A percentile compares a stretch with the other conserved stretches of the same genome.
Conservation (phyloP, 257 asterid species). For the Scutellaria minor region DNA sequence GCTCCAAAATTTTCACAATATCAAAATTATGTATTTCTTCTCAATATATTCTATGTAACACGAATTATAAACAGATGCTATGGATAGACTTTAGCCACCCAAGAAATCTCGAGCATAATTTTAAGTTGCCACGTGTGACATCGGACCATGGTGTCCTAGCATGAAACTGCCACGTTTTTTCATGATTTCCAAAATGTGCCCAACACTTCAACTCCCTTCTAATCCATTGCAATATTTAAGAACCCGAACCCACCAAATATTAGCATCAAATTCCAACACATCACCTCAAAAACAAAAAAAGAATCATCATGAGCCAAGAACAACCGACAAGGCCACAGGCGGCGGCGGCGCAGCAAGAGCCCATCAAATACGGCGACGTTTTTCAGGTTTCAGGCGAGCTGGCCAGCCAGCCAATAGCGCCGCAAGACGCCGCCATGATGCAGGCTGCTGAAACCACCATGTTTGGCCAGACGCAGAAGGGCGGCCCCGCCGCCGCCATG, state of each 20-base stretch:
- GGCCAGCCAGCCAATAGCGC: conserved; percentile 56
- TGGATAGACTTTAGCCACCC: too few species aligned
- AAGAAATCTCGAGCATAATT: neutral
- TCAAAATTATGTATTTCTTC: too few species aligned
- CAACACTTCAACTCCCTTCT: conserved; percentile 9
- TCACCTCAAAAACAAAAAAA: neutral
- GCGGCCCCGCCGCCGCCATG: conserved; percentile 71
- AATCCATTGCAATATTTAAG: neutral
- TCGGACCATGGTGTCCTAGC: conserved; percentile 20
- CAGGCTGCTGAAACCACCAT: conserved; percentile 61
- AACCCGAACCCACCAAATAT: too few species aligned
- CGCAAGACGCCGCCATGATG: conserved; percentile 76
- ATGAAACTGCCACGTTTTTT: conserved; percentile 25
- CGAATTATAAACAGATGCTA: too few species aligned
- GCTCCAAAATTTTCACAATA: too few species aligned
- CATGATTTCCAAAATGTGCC: neutral
- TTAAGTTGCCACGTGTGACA: conserved; percentile 23
- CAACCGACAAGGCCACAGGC: conserved; percentile 46
- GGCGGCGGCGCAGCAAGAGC: conserved; percentile 35
- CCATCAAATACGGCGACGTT: conserved; percentile 66
- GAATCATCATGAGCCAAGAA: conserved; percentile 55
- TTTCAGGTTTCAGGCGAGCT: conserved; percentile 62
- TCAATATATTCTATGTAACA: too few species aligned
- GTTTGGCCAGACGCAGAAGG: conserved; percentile 56
- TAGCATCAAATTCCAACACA: neutral